Evolutionary conservation across 2,329 filamentous ascomycete species (phyloP), one percentile per base, ranked within the genome.

Genomic region (Colletotrichum liaoningense): DNA sequence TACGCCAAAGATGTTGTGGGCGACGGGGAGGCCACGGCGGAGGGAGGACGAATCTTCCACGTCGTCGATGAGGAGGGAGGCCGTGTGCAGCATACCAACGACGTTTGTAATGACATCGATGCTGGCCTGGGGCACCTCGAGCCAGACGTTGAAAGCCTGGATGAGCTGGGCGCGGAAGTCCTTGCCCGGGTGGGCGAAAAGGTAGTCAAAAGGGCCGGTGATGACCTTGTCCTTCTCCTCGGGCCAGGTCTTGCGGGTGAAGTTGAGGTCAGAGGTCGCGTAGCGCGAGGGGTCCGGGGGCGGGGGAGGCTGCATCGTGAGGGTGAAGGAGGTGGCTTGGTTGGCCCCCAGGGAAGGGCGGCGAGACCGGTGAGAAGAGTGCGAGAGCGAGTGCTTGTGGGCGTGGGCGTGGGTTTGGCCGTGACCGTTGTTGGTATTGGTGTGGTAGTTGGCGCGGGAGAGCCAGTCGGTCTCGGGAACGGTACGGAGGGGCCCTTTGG

Each of bases 61-160:
- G 81, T 97, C 95, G 83, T 97, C 95, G 69, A 97, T 90, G 28
- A 97, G 89, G 68, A 97, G 86, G 4, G 93, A 95, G 3, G 94
- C 92, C 52, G 94, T 96, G 83, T 97, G 94, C 59, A 97, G 88
- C 93, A 96, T 96, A 77, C 92, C 93, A 12, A 97, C 90, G 4
- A 95, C 93, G 74, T 90, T 91, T 33, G 93, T 95, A 78, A 97
- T 96, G 73, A 95, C 87, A 55, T 90, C 89, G 69, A 97, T 87
- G 76, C 90, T 91, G 72, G 91, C 88, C 9, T 87, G 81, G 0
- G 94, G 94, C 24, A 97, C 94, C 69, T 93, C 87, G 19, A 97
- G 86, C 92, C 93, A 95, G 64, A 88, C 88, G 80, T 97, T 95
- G 86, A 97, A 97, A 56, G 94, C 93, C 56, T 88, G 89, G 79